phyloP scores from a whole-genome alignment of 805 yeast species.

The Cyberlindnera xylosilytica region DNA sequence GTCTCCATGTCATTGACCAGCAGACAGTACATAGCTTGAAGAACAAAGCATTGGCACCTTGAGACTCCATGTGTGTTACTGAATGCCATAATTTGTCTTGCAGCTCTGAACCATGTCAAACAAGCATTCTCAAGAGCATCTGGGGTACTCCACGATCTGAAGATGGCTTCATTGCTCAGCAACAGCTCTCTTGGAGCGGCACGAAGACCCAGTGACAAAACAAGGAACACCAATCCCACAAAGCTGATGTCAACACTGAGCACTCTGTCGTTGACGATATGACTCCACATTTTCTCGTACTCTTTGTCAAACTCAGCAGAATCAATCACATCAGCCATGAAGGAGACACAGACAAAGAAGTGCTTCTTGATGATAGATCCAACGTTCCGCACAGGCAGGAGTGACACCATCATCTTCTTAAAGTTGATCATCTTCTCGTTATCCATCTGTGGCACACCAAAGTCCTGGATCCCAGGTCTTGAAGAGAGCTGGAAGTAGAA shows the following conservation, averaged over 20 bases:
- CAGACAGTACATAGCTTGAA: slow-evolving; percentile 9
- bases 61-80: slow-evolving; percentile 4
- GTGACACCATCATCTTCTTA: slow-evolving; percentile 10
- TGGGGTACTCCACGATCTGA: slow-evolving; percentile 5
- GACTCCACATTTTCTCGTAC: slow-evolving; percentile 16
- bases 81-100: slow-evolving; percentile 18
- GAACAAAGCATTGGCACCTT: slow-evolving; percentile 7
- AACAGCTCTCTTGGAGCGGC: slow-evolving; percentile 12
- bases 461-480: slow-evolving; percentile 5
- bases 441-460: slow-evolving; percentile 2
- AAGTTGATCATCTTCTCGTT: slow-evolving; percentile 4
- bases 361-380: slow-evolving; percentile 14
- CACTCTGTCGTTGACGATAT: slow-evolving; percentile 6
- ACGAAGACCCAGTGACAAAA: slow-evolving; percentile 11
- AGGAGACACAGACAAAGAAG: slow-evolving; percentile 14
- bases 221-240: slow-evolving; percentile 12
- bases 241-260: slow-evolving; percentile 14
- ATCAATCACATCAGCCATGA: slow-evolving; percentile 8
- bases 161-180: slow-evolving; percentile 7
- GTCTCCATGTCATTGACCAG: slow-evolving; percentile 5
- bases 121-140: slow-evolving; percentile 2
- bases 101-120: slow-evolving; percentile 16
- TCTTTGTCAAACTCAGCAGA: slow-evolving; percentile 11
- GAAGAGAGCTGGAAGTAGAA: slow-evolving; percentile 6
- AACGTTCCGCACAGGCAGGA: slow-evolving; percentile 14